These are phyloP conservation scores for Nelumbo lutea DNA, from an alignment of 164 flowering plant species.

Conservation along the genomic window DNA sequence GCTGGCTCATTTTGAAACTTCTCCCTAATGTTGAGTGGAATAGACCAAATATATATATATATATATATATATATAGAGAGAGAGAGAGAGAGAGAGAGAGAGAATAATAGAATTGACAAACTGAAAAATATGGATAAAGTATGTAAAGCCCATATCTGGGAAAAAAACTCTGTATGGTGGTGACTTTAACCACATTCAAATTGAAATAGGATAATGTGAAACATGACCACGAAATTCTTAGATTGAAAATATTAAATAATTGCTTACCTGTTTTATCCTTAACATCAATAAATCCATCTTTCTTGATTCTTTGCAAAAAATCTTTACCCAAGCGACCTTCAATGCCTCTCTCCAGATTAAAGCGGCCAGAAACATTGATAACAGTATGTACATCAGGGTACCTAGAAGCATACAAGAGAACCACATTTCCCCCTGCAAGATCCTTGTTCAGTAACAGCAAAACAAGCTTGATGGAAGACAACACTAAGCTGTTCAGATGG, in stretches of 20 bases:
- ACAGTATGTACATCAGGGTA: constrained; percentile 40
- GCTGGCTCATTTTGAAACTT: too few species aligned
- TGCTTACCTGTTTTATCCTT: constrained; percentile 45
- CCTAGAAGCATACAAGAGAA: constrained; percentile 61
- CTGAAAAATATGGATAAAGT: background rate
- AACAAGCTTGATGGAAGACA: too few species aligned
- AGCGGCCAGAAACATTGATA: constrained; percentile 66
- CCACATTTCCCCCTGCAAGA: constrained; percentile 68
- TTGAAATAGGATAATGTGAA: background rate
- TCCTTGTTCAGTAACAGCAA: background rate
- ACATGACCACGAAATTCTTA: background rate
- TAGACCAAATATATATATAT: too few species aligned
- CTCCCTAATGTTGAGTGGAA: too few species aligned
- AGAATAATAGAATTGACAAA: too few species aligned
- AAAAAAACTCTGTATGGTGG: too few species aligned
- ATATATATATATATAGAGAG: too few species aligned
- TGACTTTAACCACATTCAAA: background rate
- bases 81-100: background rate
- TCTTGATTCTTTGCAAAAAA: constrained; percentile 44
- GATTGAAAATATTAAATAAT: background rate
- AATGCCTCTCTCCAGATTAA: constrained; percentile 52
- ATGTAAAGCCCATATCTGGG: too few species aligned
- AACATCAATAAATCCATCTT: constrained; percentile 61
- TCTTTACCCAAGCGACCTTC: constrained; percentile 61
- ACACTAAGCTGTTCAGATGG: too few species aligned